phyloP scores from a whole-genome alignment of 2,329 filamentous ascomycete genomes.

The Botryosphaeria dothidea region DNA sequence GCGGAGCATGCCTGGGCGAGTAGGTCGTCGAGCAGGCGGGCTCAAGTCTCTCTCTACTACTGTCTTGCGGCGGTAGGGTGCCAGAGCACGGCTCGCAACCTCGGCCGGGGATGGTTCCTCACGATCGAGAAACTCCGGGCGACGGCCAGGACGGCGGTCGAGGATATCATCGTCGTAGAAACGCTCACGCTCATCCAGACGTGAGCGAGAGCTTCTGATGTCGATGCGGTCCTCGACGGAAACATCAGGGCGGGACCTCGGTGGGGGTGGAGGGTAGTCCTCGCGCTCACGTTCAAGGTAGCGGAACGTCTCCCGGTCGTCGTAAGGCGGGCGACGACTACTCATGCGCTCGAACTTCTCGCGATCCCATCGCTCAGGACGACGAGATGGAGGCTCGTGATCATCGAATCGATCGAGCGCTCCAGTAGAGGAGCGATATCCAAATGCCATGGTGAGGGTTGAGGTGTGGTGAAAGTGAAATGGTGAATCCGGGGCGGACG shows the following conservation, averaged over 20 bases:
- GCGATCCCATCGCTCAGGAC: slow-evolving; percentile 49
- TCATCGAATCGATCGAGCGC: slow-evolving; percentile 46
- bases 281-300: slow-evolving; percentile 47
- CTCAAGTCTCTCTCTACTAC: slow-evolving; percentile 58
- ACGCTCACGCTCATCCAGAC: slow-evolving; percentile 55
- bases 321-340: slow-evolving; percentile 28
- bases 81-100: slow-evolving; percentile 53
- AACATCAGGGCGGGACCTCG: slow-evolving; percentile 43
- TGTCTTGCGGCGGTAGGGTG: slow-evolving; percentile 60
- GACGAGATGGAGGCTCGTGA: slow-evolving; percentile 38
- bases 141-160: slow-evolving; percentile 35
- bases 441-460: slow-evolving; percentile 9
- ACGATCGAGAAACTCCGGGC: slow-evolving; percentile 46
- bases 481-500: not conserved
- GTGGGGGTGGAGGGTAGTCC: slow-evolving; percentile 34
- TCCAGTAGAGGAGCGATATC: slow-evolving; percentile 43
- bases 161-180: slow-evolving; percentile 58
- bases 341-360: slow-evolving; percentile 52
- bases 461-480: not conserved
- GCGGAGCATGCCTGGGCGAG: slow-evolving; percentile 69
- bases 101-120: slow-evolving; percentile 47
- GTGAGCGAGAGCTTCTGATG: slow-evolving; percentile 38
- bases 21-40: slow-evolving; percentile 53
- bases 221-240: slow-evolving; percentile 45
- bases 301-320: slow-evolving; percentile 39